These are phyloP conservation scores for Cruciata laevipes DNA, from an alignment of 257 asterid genomes.

Conservation along the genomic window DNA sequence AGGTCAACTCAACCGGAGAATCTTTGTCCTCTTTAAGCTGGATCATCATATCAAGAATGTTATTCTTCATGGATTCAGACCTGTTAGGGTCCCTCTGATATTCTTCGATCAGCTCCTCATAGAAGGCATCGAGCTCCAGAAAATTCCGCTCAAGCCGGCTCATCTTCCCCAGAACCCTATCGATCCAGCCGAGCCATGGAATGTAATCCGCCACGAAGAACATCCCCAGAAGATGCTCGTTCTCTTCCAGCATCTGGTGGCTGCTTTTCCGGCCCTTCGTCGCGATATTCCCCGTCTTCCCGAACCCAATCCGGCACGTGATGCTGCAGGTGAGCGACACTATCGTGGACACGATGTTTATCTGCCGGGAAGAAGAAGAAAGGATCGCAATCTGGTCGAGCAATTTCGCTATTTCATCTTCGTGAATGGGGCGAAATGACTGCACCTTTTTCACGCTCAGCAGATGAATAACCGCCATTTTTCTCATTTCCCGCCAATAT, in stretches of 20 bases:
- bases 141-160: conserved; percentile 16
- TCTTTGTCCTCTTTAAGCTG: not conserved
- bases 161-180: conserved; percentile 21
- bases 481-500: conserved; percentile 4
- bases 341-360: not conserved
- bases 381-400: not conserved
- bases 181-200: conserved; percentile 22
- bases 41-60: conserved; percentile 23
- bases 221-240: not conserved
- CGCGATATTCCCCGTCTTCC: conserved; percentile 1
- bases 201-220: not conserved
- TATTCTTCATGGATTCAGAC: conserved; percentile 6
- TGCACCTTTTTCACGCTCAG: not conserved
- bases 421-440: not conserved
- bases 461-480: conserved; percentile 18
- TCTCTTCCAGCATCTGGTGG: not conserved
- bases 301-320: conserved; percentile 1
- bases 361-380: not conserved
- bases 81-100: not conserved
- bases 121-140: conserved; percentile 24
- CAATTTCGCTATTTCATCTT: not conserved
- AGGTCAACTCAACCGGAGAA: not conserved
- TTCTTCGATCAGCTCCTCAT: conserved; percentile 9
- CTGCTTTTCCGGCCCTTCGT: not conserved
- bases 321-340: not conserved